These are phyloP conservation scores for Trametes punicea DNA, from an alignment of 768 basidiomycete species.

Conservation along the genomic window DNA sequence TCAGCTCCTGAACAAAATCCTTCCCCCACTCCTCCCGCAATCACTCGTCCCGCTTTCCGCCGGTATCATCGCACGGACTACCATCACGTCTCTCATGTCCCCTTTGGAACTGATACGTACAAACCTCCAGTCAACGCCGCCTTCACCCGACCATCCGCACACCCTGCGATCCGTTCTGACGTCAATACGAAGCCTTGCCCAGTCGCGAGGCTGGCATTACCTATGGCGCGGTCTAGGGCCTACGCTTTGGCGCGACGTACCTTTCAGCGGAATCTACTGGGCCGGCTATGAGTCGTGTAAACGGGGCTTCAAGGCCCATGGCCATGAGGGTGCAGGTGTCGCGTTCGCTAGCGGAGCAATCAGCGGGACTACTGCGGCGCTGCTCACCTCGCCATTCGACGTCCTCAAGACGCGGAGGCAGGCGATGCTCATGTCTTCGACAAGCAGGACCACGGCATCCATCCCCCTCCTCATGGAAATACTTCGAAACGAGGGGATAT, in stretches of 20 bases:
- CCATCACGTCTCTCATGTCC: conserved; percentile 74
- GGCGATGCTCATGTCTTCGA: conserved; percentile 65
- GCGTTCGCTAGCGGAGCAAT: conserved; percentile 89
- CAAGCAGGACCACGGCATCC: conserved; percentile 43
- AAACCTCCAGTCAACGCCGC: conserved; percentile 86
- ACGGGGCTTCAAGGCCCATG: conserved; percentile 49
- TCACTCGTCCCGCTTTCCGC: conserved; percentile 70
- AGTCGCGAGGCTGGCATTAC: conserved; percentile 58
- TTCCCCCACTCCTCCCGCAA: conserved; percentile 55
- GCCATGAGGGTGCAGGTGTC: conserved; percentile 56
- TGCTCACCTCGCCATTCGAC: conserved; percentile 93
- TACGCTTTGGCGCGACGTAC: conserved; percentile 95
- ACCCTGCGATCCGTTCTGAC: conserved; percentile 72
- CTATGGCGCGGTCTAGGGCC: conserved; percentile 92
- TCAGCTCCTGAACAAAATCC: conserved; percentile 62
- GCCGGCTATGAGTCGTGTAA: conserved; percentile 89
- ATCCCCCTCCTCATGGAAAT: conserved; percentile 68
- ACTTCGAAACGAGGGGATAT: conserved; percentile 70
- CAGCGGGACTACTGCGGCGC: conserved; percentile 82
- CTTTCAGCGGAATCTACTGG: conserved; percentile 98
- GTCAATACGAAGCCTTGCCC: conserved; percentile 58
- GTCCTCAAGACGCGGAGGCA: conserved; percentile 95
- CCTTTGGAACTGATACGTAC: conserved; percentile 94
- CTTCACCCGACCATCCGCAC: conserved; percentile 64
- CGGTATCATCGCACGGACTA: conserved; percentile 78